Evolutionary conservation across 768 basidiomycete genomes (phyloP), one percentile per base, ranked within the genome.

Genomic region (Tylopilus subfusipes): DNA sequence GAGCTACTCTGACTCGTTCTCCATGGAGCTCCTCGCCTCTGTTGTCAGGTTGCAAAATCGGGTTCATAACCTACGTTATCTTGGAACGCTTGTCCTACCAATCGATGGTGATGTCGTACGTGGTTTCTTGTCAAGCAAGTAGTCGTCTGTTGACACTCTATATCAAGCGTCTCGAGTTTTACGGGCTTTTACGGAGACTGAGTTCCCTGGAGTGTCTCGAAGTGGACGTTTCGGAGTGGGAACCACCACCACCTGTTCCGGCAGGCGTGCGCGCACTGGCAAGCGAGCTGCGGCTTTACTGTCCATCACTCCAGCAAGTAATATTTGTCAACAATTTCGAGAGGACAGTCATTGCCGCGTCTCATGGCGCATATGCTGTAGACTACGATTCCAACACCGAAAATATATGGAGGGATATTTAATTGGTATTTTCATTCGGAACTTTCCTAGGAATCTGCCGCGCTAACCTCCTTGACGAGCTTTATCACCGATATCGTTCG

Each of bases 301-400:
- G 77, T 56, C 78, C 81, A 6, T 75, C 75, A 1, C 70, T 86
- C 27, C 61, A 60, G 10, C 74, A 74, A 21, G 75, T 85, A 7
- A 72, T 86, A n/a, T 86, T 85, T 58, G 83, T 86, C 46, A 74
- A 79, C 52, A 77, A 85, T 34, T 82, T 84, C 62, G 83, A 85
- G 55, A 75, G 82, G 61, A 83, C 74, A 19, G 76, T 81, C 29
- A 12, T 69, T 30, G 21, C 61, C n/a, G 73, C 78, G 40, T 73
- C 68, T 22, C 69, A 68, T 12, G 73, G 72, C 24, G 40, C 62
- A 7, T 71, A 70, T 46, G 24, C 34, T 19, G 34, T 70, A 33
- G 68, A 75, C 33, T 47, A 38, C n/a, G 68, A 68, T 12, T 57
- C 56, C 13, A 57, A 34, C 31, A 40, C 60, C 2, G 70, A 73